Percentiles rank a stretch among this genome's conserved stretches.
Conservation (phyloP, 305 asterid genomes). For the Fraxinus albicans region DNA sequence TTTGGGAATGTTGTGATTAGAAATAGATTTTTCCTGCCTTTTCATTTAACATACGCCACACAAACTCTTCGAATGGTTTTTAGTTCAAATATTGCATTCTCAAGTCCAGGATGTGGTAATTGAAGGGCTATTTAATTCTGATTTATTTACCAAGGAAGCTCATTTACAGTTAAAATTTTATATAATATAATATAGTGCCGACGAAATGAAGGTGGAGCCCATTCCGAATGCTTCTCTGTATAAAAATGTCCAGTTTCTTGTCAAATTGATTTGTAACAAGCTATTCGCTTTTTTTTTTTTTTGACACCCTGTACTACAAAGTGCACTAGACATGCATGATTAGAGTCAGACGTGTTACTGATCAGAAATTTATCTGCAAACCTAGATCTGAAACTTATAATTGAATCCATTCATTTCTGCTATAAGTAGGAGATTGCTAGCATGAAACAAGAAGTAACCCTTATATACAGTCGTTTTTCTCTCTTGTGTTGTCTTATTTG, state of each 20-base stretch:
- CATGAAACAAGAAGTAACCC: neutral
- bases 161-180: neutral
- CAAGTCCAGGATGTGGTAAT: neutral
- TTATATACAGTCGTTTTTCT: neutral
- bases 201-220: neutral
- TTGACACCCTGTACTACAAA: neutral
- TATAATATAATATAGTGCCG: neutral
- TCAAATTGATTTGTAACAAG: neutral
- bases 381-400: neutral
- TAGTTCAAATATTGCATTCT: neutral
- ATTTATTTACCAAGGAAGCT: neutral
- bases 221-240: neutral
- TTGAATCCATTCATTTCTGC: neutral
- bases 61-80: neutral
- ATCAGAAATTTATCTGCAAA: neutral
- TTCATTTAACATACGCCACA: neutral
- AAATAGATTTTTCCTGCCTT: neutral
- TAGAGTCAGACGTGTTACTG: neutral
- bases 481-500: neutral
- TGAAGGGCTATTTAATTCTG: neutral
- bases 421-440: neutral
- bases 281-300: neutral
- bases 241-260: neutral
- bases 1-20: neutral
- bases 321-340: neutral